Percentiles rank a stretch among this genome's conserved stretches.
Conservation (phyloP, 805 yeast species). For the Pichia nanzhaoensis region DNA sequence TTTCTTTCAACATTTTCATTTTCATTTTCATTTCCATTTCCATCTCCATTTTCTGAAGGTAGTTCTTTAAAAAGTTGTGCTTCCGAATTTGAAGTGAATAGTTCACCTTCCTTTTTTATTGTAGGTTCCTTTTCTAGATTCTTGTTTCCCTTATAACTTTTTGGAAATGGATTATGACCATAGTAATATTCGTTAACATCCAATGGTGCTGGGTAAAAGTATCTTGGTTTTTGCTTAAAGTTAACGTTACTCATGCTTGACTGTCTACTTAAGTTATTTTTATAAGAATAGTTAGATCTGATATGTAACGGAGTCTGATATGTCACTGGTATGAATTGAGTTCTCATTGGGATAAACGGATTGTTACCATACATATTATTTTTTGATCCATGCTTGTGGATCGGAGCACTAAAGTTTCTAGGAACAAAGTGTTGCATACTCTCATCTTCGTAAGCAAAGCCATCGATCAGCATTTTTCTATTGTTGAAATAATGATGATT, state of each 20-base stretch:
- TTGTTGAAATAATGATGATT: neutral
- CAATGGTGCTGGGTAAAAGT: slow-evolving; percentile 3
- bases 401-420: neutral
- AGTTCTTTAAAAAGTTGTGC: no score
- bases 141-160: neutral
- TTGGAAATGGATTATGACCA: slow-evolving; percentile 13
- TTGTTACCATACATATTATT: neutral
- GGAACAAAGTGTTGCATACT: neutral
- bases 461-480: neutral
- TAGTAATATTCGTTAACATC: slow-evolving; percentile 1
- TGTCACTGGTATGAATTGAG: slow-evolving; percentile 1
- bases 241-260: no score
- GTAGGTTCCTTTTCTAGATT: neutral
- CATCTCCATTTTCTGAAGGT: no score
- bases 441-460: neutral
- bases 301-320: slow-evolving; percentile 1
- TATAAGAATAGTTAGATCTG: slow-evolving; percentile 4
- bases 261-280: neutral
- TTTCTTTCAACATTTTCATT: neutral
- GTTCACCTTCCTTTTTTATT: neutral
- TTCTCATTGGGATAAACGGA: neutral
- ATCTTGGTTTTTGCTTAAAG: neutral
- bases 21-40: neutral
- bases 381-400: neutral
- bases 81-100: neutral